Conservation (phyloP, 306 rosid species). For the Fragaria ananassa region DNA sequence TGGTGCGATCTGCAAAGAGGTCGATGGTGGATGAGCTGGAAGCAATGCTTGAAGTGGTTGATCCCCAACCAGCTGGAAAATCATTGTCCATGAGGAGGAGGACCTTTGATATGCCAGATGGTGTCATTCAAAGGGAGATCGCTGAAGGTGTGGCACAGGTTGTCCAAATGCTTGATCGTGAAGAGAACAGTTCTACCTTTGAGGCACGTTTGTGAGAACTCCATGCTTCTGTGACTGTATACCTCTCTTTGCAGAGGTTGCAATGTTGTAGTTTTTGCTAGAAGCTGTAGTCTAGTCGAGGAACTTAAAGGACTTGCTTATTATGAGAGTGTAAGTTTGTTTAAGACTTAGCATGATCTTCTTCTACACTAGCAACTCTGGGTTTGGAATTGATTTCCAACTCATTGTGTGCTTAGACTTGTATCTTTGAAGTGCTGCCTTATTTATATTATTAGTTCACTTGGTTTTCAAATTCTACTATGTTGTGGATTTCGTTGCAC, state of each 20-base stretch:
- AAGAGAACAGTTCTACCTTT: conserved; percentile 48
- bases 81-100: conserved; percentile 71
- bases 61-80: conserved; percentile 73
- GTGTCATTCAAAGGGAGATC: conserved; percentile 66
- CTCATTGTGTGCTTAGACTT: conserved; percentile 11
- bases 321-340: conserved; percentile 20
- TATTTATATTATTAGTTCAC: neutral
- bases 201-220: conserved; percentile 33
- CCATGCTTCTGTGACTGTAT: neutral
- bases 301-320: conserved; percentile 25
- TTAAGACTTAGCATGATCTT: conserved; percentile 23
- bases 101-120: conserved; percentile 81
- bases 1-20: conserved; percentile 77
- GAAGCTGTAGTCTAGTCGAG: conserved; percentile 30
- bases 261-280: conserved; percentile 30
- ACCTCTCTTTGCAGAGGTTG: conserved; percentile 9
- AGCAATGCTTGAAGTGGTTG: conserved; percentile 85
- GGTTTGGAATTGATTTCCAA: neutral
- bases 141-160: conserved; percentile 86
- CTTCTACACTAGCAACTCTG: neutral
- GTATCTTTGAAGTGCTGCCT: neutral
- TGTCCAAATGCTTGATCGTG: conserved; percentile 66
- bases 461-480: neutral
- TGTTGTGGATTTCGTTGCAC: neutral
- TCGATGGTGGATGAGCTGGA: conserved; percentile 88